Evolutionary conservation across 129 eudicot genomes (phyloP).

Genomic region (Escallonia herrerae): DNA sequence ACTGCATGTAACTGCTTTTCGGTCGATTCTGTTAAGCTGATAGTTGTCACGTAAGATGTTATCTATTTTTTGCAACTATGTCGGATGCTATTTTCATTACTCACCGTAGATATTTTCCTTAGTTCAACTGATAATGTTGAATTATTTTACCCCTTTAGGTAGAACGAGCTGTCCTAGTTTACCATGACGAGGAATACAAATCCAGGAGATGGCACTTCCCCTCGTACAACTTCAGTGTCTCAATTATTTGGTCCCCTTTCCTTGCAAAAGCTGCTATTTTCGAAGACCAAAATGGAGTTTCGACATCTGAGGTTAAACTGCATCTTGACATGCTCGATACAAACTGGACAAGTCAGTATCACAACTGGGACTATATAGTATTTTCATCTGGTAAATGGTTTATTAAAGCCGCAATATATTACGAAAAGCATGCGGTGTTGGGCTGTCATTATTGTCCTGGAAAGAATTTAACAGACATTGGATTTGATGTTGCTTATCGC

Average conservation of each 20-base stretch:
- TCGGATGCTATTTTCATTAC: too few relatives aligned
- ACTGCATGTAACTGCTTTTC: too few relatives aligned
- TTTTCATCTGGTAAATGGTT: constrained; percentile 89
- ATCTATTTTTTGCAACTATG: too few relatives aligned
- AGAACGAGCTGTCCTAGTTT: constrained; percentile 64
- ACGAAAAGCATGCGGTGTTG: constrained; percentile 39
- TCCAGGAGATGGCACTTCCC: constrained; percentile 75
- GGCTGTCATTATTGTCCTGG: constrained; percentile 81
- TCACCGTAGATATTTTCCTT: too few relatives aligned
- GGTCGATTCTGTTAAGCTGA: too few relatives aligned
- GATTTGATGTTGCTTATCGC: constrained; percentile 58
- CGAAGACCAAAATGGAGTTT: constrained; percentile 77
- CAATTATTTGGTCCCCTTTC: constrained; percentile 83
- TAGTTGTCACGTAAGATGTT: too few relatives aligned
- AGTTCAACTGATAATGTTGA: not conserved
- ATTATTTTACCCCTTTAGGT: constrained; percentile 37
- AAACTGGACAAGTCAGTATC: constrained; percentile 53
- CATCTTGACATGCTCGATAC: constrained; percentile 69
- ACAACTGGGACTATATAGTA: constrained; percentile 61
- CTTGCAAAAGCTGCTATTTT: constrained; percentile 67
- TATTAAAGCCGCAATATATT: constrained; percentile 67
- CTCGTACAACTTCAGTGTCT: constrained; percentile 61
- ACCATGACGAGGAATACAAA: constrained; percentile 63
- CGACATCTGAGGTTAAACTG: constrained; percentile 57
- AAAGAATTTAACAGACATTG: constrained; percentile 58